Conservation (phyloP, 2,329 filamentous ascomycete genomes). For the Xylaria digitata region DNA sequence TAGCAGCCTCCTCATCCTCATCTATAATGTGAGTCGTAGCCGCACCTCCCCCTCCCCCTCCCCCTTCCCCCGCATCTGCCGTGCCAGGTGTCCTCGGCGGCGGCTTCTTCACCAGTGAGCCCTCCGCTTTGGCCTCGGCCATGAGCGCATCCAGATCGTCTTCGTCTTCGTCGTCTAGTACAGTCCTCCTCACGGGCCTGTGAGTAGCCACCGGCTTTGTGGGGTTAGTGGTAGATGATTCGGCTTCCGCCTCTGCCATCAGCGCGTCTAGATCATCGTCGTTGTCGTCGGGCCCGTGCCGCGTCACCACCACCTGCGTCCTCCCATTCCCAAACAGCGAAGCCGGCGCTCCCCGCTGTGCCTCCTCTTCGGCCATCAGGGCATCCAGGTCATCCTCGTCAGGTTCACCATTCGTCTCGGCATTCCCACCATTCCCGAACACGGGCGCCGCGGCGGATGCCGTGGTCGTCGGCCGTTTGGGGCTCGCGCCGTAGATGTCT, state of each 20-base stretch:
- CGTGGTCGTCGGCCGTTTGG: constrained; percentile 46
- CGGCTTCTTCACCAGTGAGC: neutral
- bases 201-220: neutral
- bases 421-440: constrained; percentile 42
- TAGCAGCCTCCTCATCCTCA: constrained; percentile 39
- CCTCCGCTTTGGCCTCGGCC: constrained; percentile 36
- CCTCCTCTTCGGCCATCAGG: constrained; percentile 63
- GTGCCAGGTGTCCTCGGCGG: neutral
- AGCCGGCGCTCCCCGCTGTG: constrained; percentile 39
- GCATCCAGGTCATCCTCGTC: constrained; percentile 62
- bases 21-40: constrained; percentile 9
- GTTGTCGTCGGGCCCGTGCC: constrained; percentile 51
- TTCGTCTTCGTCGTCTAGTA: constrained; percentile 31
- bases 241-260: constrained; percentile 50
- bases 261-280: constrained; percentile 55
- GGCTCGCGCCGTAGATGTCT: constrained; percentile 68
- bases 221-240: constrained; percentile 9
- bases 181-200: neutral
- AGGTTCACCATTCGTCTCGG: constrained; percentile 38
- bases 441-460: constrained; percentile 41
- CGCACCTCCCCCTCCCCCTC: neutral
- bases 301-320: constrained; percentile 17
- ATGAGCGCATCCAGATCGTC: constrained; percentile 40
- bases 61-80: neutral
- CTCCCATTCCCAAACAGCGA: constrained; percentile 40